Percentiles rank a stretch among this genome's conserved stretches.
These are phyloP conservation scores for Heliamphora pulchella DNA, from an alignment of 179 eudicot species.

Conservation along the genomic window DNA sequence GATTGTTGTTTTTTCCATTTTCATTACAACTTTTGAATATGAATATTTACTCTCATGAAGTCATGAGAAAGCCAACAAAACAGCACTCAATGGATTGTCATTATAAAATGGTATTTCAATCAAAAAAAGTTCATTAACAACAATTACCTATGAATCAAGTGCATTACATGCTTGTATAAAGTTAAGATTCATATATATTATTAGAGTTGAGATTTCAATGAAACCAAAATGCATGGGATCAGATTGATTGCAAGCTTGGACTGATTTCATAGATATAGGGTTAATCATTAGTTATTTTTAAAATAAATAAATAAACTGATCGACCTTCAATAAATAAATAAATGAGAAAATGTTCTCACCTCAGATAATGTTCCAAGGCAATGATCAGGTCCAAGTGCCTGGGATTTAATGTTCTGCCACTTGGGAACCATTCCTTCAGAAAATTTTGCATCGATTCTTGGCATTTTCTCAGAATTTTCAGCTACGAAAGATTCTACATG, in stretches of 20 bases:
- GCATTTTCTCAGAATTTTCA: constrained; percentile 42
- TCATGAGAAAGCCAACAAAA: neutral
- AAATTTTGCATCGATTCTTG: constrained; percentile 84
- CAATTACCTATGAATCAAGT: neutral
- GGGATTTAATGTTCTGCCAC: constrained; percentile 83
- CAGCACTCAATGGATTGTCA: neutral
- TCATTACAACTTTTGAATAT: constrained; percentile 4
- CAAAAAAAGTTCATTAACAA: too few species aligned
- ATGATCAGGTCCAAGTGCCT: constrained; percentile 83
- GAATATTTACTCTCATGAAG: neutral
- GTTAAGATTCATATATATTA: neutral
- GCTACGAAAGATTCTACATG: constrained; percentile 33
- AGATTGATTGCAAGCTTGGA: too few species aligned
- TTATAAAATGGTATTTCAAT: neutral
- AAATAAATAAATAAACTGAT: too few species aligned
- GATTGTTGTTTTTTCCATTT: constrained; percentile 2
- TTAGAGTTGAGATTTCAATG: too few species aligned
- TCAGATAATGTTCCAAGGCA: constrained; percentile 62
- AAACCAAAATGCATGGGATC: too few species aligned
- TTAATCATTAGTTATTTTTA: too few species aligned
- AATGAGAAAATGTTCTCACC: constrained; percentile 33
- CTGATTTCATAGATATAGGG: too few species aligned
- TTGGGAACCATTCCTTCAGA: constrained; percentile 76
- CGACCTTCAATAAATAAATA: neutral
- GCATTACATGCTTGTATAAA: neutral